phyloP scores from a whole-genome alignment of 2,329 filamentous ascomycete genomes.

The Paraconiothyrium sp. region DNA sequence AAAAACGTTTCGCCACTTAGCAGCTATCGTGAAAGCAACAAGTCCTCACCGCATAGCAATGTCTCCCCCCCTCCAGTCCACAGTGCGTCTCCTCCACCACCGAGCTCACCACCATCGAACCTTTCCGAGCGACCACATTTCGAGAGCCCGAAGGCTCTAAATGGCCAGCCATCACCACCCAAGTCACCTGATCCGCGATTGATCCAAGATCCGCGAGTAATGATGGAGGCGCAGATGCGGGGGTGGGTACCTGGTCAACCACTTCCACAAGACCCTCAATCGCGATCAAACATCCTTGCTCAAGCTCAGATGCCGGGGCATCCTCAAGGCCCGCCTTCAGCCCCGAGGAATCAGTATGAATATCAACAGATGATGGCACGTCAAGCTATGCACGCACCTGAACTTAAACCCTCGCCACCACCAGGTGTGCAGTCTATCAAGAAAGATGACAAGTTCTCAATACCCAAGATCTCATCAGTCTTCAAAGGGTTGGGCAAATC shows the following conservation, averaged over 20 bases:
- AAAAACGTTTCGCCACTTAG: conserved; percentile 15
- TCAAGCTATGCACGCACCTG: conserved; percentile 35
- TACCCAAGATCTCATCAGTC: conserved; percentile 49
- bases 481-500: conserved; percentile 55
- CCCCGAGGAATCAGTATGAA: conserved; percentile 40
- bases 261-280: conserved; percentile 22
- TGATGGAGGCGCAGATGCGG: conserved; percentile 24
- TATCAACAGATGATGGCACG: conserved; percentile 42
- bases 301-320: conserved; percentile 29
- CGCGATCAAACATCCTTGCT: conserved; percentile 20
- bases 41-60: conserved; percentile 20
- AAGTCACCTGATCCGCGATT: conserved; percentile 19
- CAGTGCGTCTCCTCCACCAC: conserved; percentile 26
- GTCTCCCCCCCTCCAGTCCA: conserved; percentile 24
- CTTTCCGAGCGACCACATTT: conserved; percentile 19
- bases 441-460: conserved; percentile 36
- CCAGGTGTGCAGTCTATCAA: conserved; percentile 31
- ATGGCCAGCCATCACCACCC: conserved; percentile 7
- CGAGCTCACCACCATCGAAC: conserved; percentile 16
- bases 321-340: conserved; percentile 15
- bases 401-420: conserved; percentile 14
- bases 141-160: conserved; percentile 13
- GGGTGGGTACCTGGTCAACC: conserved; percentile 19
- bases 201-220: conserved; percentile 20
- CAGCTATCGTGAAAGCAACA: conserved; percentile 16